Percentiles rank a stretch among this genome's conserved stretches.
These are phyloP conservation scores for Mariannaea elegans DNA, from an alignment of 2,329 filamentous ascomycete genomes.

Conservation along the genomic window DNA sequence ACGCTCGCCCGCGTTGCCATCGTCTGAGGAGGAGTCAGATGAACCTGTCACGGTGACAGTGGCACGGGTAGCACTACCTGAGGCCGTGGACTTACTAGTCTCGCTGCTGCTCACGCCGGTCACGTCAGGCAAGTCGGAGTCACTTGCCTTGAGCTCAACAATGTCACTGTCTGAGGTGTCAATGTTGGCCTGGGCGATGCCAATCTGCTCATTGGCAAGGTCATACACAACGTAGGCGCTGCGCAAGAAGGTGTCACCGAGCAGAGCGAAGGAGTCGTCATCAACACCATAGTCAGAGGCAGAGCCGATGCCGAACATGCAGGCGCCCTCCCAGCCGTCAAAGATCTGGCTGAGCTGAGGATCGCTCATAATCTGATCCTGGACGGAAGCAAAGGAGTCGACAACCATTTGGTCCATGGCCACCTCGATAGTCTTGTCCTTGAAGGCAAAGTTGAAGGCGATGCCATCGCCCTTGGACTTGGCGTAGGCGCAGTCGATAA, in stretches of 20 bases:
- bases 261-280: constrained; percentile 50
- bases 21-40: constrained; percentile 32
- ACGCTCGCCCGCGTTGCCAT: constrained; percentile 32
- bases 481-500: constrained; percentile 62
- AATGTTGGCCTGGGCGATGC: constrained; percentile 61
- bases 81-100: constrained; percentile 43
- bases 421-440: constrained; percentile 57
- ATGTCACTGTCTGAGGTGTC: constrained; percentile 55
- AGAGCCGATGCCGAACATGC: constrained; percentile 64
- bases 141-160: constrained; percentile 53
- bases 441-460: constrained; percentile 62
- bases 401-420: constrained; percentile 63
- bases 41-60: constrained; percentile 22
- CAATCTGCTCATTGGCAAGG: constrained; percentile 59
- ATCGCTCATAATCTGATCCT: constrained; percentile 53
- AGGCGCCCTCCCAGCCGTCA: constrained; percentile 54
- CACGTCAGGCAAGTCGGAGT: constrained; percentile 51
- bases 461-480: constrained; percentile 53
- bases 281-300: constrained; percentile 45
- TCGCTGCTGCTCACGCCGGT: constrained; percentile 54
- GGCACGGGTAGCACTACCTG: constrained; percentile 14
- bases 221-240: constrained; percentile 68
- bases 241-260: constrained; percentile 67
- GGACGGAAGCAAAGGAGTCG: constrained; percentile 48
- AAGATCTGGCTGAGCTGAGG: constrained; percentile 42